Evolutionary conservation across 148 eudicot genomes (phyloP), one percentile per base, ranked within the genome.

Genomic region (Talinum fruticosum): DNA sequence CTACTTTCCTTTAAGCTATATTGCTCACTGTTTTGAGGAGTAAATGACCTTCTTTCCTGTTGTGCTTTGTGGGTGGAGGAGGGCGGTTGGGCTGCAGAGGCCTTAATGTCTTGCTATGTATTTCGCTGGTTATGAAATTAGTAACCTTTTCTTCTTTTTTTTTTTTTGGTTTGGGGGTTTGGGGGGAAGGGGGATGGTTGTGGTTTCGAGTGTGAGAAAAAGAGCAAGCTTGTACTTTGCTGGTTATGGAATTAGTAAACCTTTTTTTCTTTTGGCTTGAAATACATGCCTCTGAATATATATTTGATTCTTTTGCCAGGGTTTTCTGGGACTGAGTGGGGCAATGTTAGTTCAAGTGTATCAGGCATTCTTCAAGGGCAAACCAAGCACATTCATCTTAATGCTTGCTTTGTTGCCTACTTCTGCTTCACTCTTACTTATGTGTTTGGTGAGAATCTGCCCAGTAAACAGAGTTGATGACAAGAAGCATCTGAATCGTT

Each of bases 311-410:
- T 49, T 67, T 81, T 68, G 26, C 29, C 88, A 95, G 98, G 98
- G 98, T 21, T 95, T 90, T 83, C 87, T 95, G 57, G 98, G 98
- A 33, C 85, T 95, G 41, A 95, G 96, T 82, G 98, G 98, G 79
- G 95, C 98, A 79, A 79, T 95, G 35, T 76, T 95, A 54, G 86
- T 95, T 72, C 98, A 92, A 87, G 82, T 88, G 59, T 90, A 95
- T 66, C 83, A 89, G 8, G 81, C 97, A 35, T 76, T 91, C 70
- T 87, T 90, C 73, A 57, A 82, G 10, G 90, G 82, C 29, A 87
- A 87, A 33, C 89, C 95, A 24, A 87, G 85, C 80, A 77, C 80
- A 69, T 89, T 95, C 87, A 77, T 95, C 57, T 68, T 95, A 66
- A 88, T 95, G 90, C 91, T 95, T 71, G 97, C 98, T 10, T 29